Evolutionary conservation across 2,329 filamentous ascomycete species (phyloP).

Genomic region (Aureobasidium sp.): DNA sequence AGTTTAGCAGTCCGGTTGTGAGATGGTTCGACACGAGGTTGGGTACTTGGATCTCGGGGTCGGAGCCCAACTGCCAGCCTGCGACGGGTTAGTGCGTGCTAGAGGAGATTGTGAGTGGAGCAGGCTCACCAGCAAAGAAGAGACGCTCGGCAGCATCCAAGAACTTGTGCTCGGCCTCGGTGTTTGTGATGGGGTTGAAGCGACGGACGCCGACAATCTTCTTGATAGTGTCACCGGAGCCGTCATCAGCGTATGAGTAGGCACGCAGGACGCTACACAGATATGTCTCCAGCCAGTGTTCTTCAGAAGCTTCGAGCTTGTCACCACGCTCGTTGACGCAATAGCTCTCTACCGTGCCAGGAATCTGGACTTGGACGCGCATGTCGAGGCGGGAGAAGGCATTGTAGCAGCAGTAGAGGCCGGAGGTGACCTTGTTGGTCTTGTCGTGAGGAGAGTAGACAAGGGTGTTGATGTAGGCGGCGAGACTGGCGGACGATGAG

Average conservation of each 20-base stretch:
- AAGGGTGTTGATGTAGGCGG: constrained; percentile 96
- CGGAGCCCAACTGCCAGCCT: constrained; percentile 94
- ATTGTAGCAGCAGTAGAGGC: constrained; percentile 98
- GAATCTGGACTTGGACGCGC: constrained; percentile 96
- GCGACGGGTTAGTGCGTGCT: constrained; percentile 15
- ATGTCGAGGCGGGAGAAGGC: constrained; percentile 96
- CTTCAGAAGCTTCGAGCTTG: constrained; percentile 86
- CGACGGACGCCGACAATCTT: constrained; percentile 95
- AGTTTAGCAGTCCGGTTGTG: constrained; percentile 85
- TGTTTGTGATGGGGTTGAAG: constrained; percentile 96
- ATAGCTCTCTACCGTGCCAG: constrained; percentile 92
- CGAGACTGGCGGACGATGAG: constrained; percentile 91
- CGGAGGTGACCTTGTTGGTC: constrained; percentile 83
- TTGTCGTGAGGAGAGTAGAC: constrained; percentile 84
- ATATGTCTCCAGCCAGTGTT: constrained; percentile 95
- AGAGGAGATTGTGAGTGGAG: neutral
- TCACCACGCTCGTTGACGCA: constrained; percentile 96
- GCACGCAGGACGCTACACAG: constrained; percentile 89
- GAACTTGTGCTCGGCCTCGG: constrained; percentile 96
- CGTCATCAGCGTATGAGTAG: constrained; percentile 94
- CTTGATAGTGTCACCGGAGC: constrained; percentile 86
- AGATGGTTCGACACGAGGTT: constrained; percentile 96
- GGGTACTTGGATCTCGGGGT: constrained; percentile 93
- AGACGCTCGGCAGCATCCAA: constrained; percentile 87
- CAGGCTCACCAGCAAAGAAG: constrained; percentile 74